Conservation (phyloP, 1,284 basidiomycete species). For the Leccinum solheimii region DNA sequence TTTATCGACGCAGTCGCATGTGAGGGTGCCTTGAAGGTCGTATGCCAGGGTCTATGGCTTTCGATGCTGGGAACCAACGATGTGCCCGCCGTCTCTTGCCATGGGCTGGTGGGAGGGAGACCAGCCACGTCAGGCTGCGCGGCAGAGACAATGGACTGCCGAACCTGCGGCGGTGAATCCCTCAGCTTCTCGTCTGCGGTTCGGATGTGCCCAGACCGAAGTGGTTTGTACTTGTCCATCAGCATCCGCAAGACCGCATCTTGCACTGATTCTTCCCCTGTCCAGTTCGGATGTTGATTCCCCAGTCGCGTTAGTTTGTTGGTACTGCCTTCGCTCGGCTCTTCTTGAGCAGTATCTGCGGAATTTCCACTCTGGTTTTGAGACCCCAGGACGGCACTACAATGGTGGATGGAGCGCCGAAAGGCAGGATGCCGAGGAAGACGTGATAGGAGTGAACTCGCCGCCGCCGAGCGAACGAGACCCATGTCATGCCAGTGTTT, state of each 20-base stretch:
- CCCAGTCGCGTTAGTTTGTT: slow-evolving; percentile 35
- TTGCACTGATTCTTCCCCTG: slow-evolving; percentile 69
- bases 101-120: slow-evolving; percentile 7
- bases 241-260: slow-evolving; percentile 84
- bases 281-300: slow-evolving; percentile 64
- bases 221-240: slow-evolving; percentile 81
- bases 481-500: slow-evolving; percentile 3
- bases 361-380: slow-evolving; percentile 40
- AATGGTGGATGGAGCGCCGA: slow-evolving; percentile 4
- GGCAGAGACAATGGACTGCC: not conserved
- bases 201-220: slow-evolving; percentile 61
- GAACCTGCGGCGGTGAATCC: slow-evolving; percentile 41
- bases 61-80: slow-evolving; percentile 54
- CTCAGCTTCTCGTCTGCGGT: slow-evolving; percentile 77
- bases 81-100: slow-evolving; percentile 35
- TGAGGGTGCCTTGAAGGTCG: slow-evolving; percentile 61
- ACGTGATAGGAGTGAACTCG: not conserved
- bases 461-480: not conserved
- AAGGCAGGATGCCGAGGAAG: not conserved
- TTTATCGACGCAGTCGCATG: slow-evolving; percentile 55
- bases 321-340: not conserved
- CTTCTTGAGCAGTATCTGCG: slow-evolving; percentile 55
- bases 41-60: slow-evolving; percentile 69
- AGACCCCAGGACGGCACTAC: not conserved
- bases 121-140: not conserved